Evolutionary conservation across 441 rosid species (phyloP).

Genomic region (Rhodomyrtus psidioides): DNA sequence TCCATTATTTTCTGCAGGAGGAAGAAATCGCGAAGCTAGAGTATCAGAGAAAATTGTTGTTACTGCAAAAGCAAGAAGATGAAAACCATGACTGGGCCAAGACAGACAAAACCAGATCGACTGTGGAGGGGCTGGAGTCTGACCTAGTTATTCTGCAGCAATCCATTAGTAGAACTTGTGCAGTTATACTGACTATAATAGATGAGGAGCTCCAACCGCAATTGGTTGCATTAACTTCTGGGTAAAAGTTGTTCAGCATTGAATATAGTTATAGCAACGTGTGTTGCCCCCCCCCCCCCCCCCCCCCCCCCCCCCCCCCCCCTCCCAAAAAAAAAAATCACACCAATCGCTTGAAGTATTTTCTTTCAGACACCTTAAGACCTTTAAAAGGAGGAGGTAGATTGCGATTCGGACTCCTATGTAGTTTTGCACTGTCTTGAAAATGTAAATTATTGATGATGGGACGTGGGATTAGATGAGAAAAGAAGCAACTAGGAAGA

Average conservation of each 20-base stretch:
- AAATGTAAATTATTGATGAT: background rate
- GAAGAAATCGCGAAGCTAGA: slow-evolving; percentile 72
- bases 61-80: slow-evolving; percentile 66
- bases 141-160: slow-evolving; percentile 43
- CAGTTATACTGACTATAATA: slow-evolving; percentile 43
- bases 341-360: background rate
- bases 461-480: background rate
- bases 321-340: background rate
- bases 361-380: background rate
- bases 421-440: background rate
- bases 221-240: slow-evolving; percentile 61
- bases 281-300: too few relatives aligned
- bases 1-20: slow-evolving; percentile 34
- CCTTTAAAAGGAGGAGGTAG: background rate
- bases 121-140: slow-evolving; percentile 53
- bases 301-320: too few relatives aligned
- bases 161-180: slow-evolving; percentile 52
- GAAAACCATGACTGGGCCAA: slow-evolving; percentile 49
- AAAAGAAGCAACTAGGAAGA: background rate
- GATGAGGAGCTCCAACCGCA: slow-evolving; percentile 87
- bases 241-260: slow-evolving; percentile 36
- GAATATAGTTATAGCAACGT: background rate
- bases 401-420: background rate
- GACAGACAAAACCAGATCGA: slow-evolving; percentile 51
- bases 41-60: slow-evolving; percentile 49